Percentiles rank a stretch among this genome's conserved stretches.
Evolutionary conservation across 2,329 filamentous ascomycete genomes (phyloP).

Genomic region (Gaeumannomyces tritici): DNA sequence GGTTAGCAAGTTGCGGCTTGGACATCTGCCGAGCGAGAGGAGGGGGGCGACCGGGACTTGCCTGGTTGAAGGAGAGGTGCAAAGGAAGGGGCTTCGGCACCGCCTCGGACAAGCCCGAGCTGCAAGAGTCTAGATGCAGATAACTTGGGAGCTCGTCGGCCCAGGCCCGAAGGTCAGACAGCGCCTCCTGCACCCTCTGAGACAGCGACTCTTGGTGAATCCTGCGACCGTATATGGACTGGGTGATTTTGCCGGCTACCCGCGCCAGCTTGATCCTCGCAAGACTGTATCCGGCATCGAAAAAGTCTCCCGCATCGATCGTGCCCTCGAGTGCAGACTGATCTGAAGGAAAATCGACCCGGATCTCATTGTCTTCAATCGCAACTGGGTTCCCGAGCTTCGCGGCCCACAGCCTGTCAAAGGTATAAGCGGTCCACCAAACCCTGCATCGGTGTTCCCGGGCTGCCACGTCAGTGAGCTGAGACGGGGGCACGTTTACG

Average conservation of each 20-base stretch:
- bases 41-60: neutral
- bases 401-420: slow-evolving; percentile 37
- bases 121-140: slow-evolving; percentile 17
- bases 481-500: slow-evolving; percentile 23
- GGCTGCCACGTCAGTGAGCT: slow-evolving; percentile 25
- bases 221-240: slow-evolving; percentile 21
- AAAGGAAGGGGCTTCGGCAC: neutral
- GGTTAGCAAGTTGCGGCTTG: neutral
- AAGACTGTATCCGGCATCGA: slow-evolving; percentile 19
- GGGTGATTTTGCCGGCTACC: slow-evolving; percentile 17
- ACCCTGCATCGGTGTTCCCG: slow-evolving; percentile 29
- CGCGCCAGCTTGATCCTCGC: slow-evolving; percentile 28
- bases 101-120: neutral
- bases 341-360: slow-evolving; percentile 30
- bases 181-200: slow-evolving; percentile 20
- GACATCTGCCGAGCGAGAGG: neutral
- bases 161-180: slow-evolving; percentile 20
- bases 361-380: slow-evolving; percentile 37
- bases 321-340: slow-evolving; percentile 12
- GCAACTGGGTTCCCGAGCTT: slow-evolving; percentile 37
- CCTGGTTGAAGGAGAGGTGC: slow-evolving; percentile 5
- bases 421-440: slow-evolving; percentile 33
- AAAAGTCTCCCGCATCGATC: slow-evolving; percentile 17
- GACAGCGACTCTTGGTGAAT: slow-evolving; percentile 18
- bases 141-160: slow-evolving; percentile 19